phyloP scores from a whole-genome alignment of 2,329 filamentous ascomycete genomes.

The Coniochaeta prunicola region DNA sequence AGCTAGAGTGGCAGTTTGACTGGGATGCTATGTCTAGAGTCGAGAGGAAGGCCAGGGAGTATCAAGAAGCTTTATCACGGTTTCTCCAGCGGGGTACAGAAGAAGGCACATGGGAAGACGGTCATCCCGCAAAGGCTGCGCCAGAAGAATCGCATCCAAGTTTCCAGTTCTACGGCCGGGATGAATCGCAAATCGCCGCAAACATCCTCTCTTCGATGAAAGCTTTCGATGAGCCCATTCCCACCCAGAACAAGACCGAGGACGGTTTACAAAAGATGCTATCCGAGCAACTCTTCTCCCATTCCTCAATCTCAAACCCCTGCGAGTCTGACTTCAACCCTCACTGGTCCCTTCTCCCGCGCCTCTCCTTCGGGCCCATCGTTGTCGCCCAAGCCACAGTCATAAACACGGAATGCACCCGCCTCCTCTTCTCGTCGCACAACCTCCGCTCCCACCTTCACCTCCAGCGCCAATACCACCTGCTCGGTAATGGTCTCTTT shows the following conservation, averaged over 20 bases:
- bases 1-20: conserved; percentile 60
- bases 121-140: background rate
- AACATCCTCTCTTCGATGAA: conserved; percentile 44
- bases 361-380: conserved; percentile 70
- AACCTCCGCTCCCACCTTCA: conserved; percentile 64
- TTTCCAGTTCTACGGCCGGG: conserved; percentile 42
- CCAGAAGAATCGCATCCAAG: conserved; percentile 1
- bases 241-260: conserved; percentile 10
- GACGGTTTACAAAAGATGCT: conserved; percentile 35
- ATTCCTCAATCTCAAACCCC: conserved; percentile 5
- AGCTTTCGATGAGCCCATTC: conserved; percentile 30
- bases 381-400: conserved; percentile 68
- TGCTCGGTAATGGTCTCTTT: conserved; percentile 81
- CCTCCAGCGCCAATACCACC: conserved; percentile 71
- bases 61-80: conserved; percentile 34
- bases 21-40: conserved; percentile 62
- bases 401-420: conserved; percentile 69
- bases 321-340: conserved; percentile 29
- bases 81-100: conserved; percentile 16
- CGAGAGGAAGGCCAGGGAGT: conserved; percentile 51
- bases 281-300: conserved; percentile 28
- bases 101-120: background rate
- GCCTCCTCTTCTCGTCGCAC: conserved; percentile 68
- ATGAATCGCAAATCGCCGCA: conserved; percentile 36
- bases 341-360: conserved; percentile 53